Percentiles rank a stretch among this genome's conserved stretches.
phyloP scores from a whole-genome alignment of 2,329 filamentous ascomycete species.

The Ceratocystis cacaofunesta region DNA sequence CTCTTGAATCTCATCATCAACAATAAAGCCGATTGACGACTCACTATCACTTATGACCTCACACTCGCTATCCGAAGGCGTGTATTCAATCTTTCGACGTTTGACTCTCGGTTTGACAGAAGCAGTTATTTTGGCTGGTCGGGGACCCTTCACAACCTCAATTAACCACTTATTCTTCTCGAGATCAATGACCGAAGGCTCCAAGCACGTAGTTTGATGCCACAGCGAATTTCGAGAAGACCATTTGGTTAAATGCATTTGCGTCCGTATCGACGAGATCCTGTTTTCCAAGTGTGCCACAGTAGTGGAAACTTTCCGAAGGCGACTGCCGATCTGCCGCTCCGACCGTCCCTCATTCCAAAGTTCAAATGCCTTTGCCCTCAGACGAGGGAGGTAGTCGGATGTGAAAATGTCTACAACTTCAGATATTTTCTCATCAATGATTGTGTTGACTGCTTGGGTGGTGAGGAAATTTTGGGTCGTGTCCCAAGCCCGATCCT shows the following conservation, averaged over 20 bases:
- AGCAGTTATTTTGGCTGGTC: conserved; percentile 17
- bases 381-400: conserved; percentile 11
- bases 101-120: conserved; percentile 14
- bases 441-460: conserved; percentile 12
- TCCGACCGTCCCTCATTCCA: conserved; percentile 11
- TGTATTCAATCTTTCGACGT: conserved; percentile 4
- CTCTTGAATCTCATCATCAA: conserved; percentile 24
- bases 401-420: conserved; percentile 10
- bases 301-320: conserved; percentile 30
- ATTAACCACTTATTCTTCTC: conserved; percentile 38
- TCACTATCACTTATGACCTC: conserved; percentile 34
- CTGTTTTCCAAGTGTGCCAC: conserved; percentile 34
- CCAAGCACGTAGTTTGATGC: conserved; percentile 42
- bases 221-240: conserved; percentile 36
- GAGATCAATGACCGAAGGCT: conserved; percentile 49
- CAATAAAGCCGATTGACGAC: conserved; percentile 36
- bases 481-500: conserved; percentile 20
- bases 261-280: conserved; percentile 38
- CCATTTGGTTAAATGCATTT: conserved; percentile 41
- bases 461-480: neutral
- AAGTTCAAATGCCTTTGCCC: conserved; percentile 10
- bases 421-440: conserved; percentile 12
- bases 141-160: conserved; percentile 28
- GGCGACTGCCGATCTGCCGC: conserved; percentile 22
- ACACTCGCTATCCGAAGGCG: conserved; percentile 31